These are phyloP conservation scores for Penicillium corylophilum DNA, from an alignment of 2,329 filamentous ascomycete genomes.

Conservation along the genomic window DNA sequence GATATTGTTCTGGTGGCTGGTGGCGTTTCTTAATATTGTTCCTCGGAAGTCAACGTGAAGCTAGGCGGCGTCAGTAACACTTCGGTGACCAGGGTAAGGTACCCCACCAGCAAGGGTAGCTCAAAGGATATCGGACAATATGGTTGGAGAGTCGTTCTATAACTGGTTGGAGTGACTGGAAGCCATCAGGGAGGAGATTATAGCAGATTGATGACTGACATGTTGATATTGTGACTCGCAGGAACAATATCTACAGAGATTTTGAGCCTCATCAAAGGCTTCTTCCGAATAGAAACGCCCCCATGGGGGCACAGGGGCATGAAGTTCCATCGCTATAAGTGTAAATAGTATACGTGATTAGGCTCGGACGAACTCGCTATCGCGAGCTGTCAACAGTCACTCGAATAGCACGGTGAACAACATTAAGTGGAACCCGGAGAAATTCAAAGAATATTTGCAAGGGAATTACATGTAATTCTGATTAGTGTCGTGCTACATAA, in stretches of 20 bases:
- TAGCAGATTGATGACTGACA: not conserved
- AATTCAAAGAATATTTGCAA: not conserved
- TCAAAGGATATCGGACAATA: not conserved
- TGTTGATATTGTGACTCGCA: not conserved
- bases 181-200: not conserved
- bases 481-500: too few species aligned
- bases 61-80: not conserved
- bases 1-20: not conserved
- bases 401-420: not conserved
- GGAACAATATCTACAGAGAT: not conserved
- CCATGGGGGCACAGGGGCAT: not conserved
- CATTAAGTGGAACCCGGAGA: not conserved
- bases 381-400: not conserved
- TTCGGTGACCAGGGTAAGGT: not conserved
- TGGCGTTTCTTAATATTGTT: slow-evolving; percentile 10
- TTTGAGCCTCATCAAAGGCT: not conserved
- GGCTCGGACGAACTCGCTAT: not conserved
- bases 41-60: slow-evolving; percentile 1
- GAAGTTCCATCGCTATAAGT: not conserved
- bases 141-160: not conserved
- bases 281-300: not conserved
- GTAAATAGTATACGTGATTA: not conserved
- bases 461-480: too few species aligned
- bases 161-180: not conserved
- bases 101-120: not conserved